These are phyloP conservation scores for Heimioporus sp. DNA, from an alignment of 768 basidiomycete species.

Conservation along the genomic window DNA sequence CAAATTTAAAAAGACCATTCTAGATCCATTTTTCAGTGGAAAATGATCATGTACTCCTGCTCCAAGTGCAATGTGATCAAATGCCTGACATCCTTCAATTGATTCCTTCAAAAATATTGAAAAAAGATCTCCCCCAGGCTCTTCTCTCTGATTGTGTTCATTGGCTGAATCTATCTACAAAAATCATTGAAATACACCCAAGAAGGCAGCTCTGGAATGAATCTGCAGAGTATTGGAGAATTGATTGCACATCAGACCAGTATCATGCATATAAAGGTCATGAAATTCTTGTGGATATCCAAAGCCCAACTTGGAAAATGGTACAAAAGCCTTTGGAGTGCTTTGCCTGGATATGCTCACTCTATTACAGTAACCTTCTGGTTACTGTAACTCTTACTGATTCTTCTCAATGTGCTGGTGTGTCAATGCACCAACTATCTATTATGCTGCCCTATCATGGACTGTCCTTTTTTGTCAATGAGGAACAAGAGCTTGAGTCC, in stretches of 20 bases:
- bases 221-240: no score
- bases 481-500: neutral
- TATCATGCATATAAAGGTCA: no score
- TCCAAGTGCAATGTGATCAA: no score
- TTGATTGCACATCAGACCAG: no score
- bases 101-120: constrained; percentile 11
- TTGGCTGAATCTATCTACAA: constrained; percentile 22
- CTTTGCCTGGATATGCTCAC: no score
- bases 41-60: constrained; percentile 6
- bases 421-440: neutral
- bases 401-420: no score
- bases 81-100: constrained; percentile 6
- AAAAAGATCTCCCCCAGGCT: constrained; percentile 14
- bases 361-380: no score
- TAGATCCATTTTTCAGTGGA: constrained; percentile 9
- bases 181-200: no score
- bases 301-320: constrained; percentile 20
- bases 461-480: neutral
- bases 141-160: constrained; percentile 15
- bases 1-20: neutral
- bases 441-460: neutral
- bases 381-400: no score
- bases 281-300: constrained; percentile 15
- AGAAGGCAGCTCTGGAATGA: no score
- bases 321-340: constrained; percentile 7